Evolutionary conservation across 106 monocot genomes (phyloP).

Genomic region (Dendrobium nobile): DNA sequence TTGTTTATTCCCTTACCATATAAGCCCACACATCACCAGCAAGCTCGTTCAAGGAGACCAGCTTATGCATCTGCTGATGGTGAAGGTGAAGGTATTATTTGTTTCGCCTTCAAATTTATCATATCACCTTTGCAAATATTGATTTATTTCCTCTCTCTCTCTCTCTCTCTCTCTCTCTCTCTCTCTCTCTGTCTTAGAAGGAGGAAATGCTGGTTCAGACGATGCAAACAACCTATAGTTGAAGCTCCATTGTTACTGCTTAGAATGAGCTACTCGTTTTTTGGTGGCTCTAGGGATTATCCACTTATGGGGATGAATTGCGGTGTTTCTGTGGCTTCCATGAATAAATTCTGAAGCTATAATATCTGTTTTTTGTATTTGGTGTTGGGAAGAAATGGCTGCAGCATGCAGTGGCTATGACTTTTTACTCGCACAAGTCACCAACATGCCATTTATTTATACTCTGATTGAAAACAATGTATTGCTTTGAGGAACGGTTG

Average conservation of each 20-base stretch:
- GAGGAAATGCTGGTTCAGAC: constrained; percentile 32
- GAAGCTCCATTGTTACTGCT: neutral
- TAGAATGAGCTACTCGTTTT: neutral
- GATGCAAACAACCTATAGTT: constrained; percentile 20
- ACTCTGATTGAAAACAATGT: neutral
- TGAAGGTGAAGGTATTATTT: constrained; percentile 39
- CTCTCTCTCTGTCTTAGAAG: constrained; percentile 25
- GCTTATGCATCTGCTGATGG: constrained; percentile 62
- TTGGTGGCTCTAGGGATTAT: neutral
- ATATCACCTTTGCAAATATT: neutral
- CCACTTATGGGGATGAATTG: neutral
- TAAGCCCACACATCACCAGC: constrained; percentile 86
- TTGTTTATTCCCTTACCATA: neutral
- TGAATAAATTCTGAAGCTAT: neutral
- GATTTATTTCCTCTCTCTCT: neutral
- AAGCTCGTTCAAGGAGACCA: constrained; percentile 63
- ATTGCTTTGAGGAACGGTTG: neutral
- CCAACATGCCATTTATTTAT: neutral
- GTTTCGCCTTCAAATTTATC: neutral
- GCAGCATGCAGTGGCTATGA: neutral
- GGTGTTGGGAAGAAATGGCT: neutral
- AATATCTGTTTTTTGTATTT: neutral
- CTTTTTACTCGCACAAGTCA: neutral
- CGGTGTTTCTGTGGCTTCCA: neutral
- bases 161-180: too few species aligned